These are phyloP conservation scores for Arctostaphylos glauca DNA, from an alignment of 148 eudicot species.

Conservation along the genomic window DNA sequence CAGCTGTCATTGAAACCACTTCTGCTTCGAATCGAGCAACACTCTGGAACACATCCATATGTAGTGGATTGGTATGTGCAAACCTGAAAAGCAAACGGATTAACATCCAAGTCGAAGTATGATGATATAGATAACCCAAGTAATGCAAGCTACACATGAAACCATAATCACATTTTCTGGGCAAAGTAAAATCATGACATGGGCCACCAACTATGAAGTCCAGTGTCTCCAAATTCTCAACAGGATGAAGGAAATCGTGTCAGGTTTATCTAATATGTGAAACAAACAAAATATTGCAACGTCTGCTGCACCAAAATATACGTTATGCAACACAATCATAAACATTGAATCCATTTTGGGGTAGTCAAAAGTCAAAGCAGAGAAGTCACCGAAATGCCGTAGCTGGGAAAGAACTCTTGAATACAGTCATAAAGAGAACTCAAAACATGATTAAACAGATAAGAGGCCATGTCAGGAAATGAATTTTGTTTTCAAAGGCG, in stretches of 20 bases:
- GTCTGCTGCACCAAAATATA: not conserved
- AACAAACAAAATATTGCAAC: not conserved
- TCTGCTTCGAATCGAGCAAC: constrained; percentile 80
- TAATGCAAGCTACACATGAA: not conserved
- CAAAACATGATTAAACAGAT: not conserved
- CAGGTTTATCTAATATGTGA: not conserved
- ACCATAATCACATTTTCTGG: not conserved
- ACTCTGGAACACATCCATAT: constrained; percentile 90
- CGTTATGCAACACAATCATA: not conserved
- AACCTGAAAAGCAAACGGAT: constrained; percentile 51
- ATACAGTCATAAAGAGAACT: not conserved
- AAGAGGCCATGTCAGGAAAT: not conserved
- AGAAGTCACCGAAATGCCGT: not conserved
- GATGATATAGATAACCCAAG: not conserved
- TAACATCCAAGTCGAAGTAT: not conserved
- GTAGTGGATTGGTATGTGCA: constrained; percentile 98
- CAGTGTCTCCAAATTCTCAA: not conserved
- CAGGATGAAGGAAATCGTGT: not conserved
- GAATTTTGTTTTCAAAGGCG: not conserved
- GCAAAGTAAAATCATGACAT: not conserved
- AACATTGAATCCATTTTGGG: not conserved
- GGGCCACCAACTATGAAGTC: not conserved
- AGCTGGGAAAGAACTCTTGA: not conserved
- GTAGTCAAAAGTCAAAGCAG: not conserved
- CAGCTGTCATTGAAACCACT: constrained; percentile 97